Percentiles rank a stretch among this genome's conserved stretches.
phyloP scores from a whole-genome alignment of 2,329 filamentous ascomycete species.

The Corinectria fuckeliana region DNA sequence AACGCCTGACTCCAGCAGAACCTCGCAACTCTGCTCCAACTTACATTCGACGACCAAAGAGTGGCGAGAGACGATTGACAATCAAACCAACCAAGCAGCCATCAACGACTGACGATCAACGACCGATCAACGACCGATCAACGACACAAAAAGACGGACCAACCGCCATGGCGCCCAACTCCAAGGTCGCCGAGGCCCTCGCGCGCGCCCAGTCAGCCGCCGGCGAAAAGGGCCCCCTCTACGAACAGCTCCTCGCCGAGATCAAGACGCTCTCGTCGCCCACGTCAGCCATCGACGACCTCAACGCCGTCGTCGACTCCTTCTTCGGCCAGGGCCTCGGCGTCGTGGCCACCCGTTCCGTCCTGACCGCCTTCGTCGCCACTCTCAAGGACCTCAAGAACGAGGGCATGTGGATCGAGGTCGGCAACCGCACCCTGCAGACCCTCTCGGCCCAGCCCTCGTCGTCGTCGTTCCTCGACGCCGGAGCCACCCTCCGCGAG shows the following conservation, averaged over 20 bases:
- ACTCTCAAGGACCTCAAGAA: constrained; percentile 67
- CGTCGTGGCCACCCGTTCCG: constrained; percentile 75
- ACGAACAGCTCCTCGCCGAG: constrained; percentile 54
- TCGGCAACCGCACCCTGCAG: constrained; percentile 75
- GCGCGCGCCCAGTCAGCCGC: constrained; percentile 46
- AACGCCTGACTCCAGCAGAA: background rate
- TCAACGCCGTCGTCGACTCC: constrained; percentile 71
- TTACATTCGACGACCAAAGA: background rate
- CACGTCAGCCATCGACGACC: constrained; percentile 55
- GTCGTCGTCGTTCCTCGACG: constrained; percentile 80
- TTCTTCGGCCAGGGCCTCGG: constrained; percentile 74
- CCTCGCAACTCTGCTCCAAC: background rate
- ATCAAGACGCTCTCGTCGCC: constrained; percentile 51
- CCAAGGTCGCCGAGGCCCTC: constrained; percentile 53
- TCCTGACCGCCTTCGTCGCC: constrained; percentile 71
- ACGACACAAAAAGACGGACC: too few species aligned
- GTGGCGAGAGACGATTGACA: background rate
- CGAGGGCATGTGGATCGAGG: constrained; percentile 73
- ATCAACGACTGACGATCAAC: background rate
- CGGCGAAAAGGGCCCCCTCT: constrained; percentile 53
- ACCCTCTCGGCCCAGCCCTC: constrained; percentile 67
- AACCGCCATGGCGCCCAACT: constrained; percentile 45
- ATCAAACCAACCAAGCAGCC: too few species aligned
- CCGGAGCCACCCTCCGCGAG: constrained; percentile 79
- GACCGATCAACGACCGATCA: background rate